Evolutionary conservation across 2,329 filamentous ascomycete genomes (phyloP).

Genomic region (Scedosporium dehoogii): DNA sequence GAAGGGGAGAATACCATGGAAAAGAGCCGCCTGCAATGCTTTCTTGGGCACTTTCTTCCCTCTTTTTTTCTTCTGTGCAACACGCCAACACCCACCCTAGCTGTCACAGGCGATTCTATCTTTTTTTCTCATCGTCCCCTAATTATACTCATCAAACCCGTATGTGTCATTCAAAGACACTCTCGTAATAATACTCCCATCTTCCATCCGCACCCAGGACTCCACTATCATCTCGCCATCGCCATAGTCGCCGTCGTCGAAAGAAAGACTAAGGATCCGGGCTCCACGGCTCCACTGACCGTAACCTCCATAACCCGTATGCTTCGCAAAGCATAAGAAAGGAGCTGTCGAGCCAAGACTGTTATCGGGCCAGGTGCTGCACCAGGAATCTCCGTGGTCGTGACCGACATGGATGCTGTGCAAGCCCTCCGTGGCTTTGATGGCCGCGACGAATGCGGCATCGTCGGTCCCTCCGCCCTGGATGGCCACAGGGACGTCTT

Average conservation of each 20-base stretch:
- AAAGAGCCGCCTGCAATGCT: too few relatives aligned
- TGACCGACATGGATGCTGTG: slow-evolving; percentile 45
- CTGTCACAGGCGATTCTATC: too few relatives aligned
- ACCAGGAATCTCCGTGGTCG: slow-evolving; percentile 43
- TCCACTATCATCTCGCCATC: slow-evolving; percentile 32
- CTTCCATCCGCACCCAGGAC: slow-evolving; percentile 53
- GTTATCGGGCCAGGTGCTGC: slow-evolving; percentile 18
- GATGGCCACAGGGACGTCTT: slow-evolving; percentile 16
- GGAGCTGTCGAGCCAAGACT: slow-evolving; percentile 31
- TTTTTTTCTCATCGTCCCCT: too few relatives aligned
- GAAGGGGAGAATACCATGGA: too few relatives aligned
- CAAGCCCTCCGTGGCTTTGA: slow-evolving; percentile 35
- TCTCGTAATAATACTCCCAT: slow-evolving; percentile 36
- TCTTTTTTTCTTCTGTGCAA: too few relatives aligned
- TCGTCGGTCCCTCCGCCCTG: slow-evolving; percentile 24
- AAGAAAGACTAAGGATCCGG: slow-evolving; percentile 34
- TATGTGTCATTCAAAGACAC: slow-evolving; percentile 51
- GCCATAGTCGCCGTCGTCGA: slow-evolving; percentile 34
- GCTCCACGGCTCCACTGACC: slow-evolving; percentile 53
- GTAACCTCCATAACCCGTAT: slow-evolving; percentile 62
- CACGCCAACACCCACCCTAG: too few relatives aligned
- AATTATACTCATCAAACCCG: slow-evolving; percentile 40
- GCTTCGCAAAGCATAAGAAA: slow-evolving; percentile 49
- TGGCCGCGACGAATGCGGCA: slow-evolving; percentile 38
- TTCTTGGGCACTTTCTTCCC: too few relatives aligned